Conservation (phyloP, 2,329 filamentous ascomycete genomes). For the Epichloe brachyelytri region DNA sequence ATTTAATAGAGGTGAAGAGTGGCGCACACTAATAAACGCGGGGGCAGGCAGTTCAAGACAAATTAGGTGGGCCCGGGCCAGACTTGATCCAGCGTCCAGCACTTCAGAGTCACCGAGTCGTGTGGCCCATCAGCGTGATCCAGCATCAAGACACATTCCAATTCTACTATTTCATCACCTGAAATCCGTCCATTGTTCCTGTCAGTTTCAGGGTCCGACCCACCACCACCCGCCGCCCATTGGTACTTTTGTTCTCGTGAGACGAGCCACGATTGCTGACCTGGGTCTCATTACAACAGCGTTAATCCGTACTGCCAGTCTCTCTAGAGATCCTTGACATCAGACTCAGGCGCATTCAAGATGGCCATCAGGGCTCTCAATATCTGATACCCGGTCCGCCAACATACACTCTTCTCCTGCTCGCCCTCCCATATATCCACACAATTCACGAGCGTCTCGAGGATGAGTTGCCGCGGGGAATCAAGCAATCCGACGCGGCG, state of each 20-base stretch:
- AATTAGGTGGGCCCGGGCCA: neutral
- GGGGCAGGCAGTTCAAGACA: neutral
- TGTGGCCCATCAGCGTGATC: neutral
- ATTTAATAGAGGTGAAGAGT: neutral
- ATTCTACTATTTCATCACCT: no score
- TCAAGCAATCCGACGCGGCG: conserved; percentile 14
- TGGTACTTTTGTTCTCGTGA: no score
- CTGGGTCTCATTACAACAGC: no score
- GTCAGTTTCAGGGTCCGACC: no score
- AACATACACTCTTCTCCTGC: conserved; percentile 22
- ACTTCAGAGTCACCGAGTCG: neutral
- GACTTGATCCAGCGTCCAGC: neutral
- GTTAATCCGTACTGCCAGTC: no score
- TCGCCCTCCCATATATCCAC: conserved; percentile 23
- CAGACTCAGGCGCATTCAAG: neutral
- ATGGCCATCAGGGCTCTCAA: conserved; percentile 9
- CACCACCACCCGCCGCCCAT: no score
- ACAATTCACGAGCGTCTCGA: conserved; percentile 21
- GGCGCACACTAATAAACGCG: neutral
- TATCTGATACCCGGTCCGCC: conserved; percentile 21
- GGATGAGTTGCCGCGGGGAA: conserved; percentile 23
- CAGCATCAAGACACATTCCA: neutral
- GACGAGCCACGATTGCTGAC: no score
- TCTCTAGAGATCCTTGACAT: no score
- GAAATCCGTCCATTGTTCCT: no score